These are phyloP conservation scores for Nyctanthes arbortristis DNA, from an alignment of 257 asterid genomes.

Conservation along the genomic window DNA sequence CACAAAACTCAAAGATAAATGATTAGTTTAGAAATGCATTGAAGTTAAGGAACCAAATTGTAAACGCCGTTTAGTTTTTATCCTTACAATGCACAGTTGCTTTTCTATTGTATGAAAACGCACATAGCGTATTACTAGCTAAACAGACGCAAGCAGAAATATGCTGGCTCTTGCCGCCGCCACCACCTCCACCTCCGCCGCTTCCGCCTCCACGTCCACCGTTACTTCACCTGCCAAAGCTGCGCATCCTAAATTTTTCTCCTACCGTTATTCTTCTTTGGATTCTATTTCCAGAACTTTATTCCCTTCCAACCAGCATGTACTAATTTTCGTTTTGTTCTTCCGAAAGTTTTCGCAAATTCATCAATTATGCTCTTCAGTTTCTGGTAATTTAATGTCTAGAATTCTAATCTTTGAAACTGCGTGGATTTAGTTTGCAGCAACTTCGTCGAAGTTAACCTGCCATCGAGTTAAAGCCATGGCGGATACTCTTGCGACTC, in stretches of 20 bases:
- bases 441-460: conserved; percentile 30
- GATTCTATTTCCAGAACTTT: conserved; percentile 16
- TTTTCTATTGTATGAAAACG: too few species aligned
- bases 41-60: background rate
- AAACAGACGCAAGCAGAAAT: conserved; percentile 12
- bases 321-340: conserved; percentile 16
- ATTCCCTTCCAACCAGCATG: conserved; percentile 32
- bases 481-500: conserved; percentile 60
- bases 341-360: too few species aligned
- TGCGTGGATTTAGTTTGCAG: conserved; percentile 26
- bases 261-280: conserved; percentile 19
- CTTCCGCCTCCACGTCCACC: conserved; percentile 24
- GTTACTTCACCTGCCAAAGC: conserved; percentile 27
- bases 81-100: background rate
- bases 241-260: conserved; percentile 17
- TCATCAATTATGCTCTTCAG: conserved; percentile 1
- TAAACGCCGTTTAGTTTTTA: background rate
- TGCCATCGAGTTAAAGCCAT: conserved; percentile 59
- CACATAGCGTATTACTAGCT: too few species aligned
- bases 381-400: background rate
- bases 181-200: conserved; percentile 31
- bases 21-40: background rate
- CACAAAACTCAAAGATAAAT: background rate
- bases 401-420: background rate
- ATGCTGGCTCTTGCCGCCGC: conserved; percentile 38